Conservation (phyloP, 345 rosid genomes). For the Ceriops decandra region DNA sequence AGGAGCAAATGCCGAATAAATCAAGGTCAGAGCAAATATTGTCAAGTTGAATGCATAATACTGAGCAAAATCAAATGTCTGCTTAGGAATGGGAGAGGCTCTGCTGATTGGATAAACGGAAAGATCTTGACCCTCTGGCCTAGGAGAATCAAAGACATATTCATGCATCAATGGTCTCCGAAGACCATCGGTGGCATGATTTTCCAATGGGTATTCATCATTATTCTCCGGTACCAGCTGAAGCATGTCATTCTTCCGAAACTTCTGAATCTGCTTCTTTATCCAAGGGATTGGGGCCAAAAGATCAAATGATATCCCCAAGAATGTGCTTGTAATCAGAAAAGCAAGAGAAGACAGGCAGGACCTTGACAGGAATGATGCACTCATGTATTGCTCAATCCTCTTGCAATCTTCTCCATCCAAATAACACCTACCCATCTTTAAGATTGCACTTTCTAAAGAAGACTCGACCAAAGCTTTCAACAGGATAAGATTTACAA, state of each 20-base stretch:
- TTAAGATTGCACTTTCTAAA: slow-evolving; percentile 70
- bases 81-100: slow-evolving; percentile 88
- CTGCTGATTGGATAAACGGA: slow-evolving; percentile 76
- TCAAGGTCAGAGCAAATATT: slow-evolving; percentile 85
- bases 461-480: slow-evolving; percentile 91
- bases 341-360: slow-evolving; percentile 95
- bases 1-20: slow-evolving; percentile 88
- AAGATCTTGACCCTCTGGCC: slow-evolving; percentile 65
- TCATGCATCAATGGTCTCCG: slow-evolving; percentile 69
- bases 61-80: slow-evolving; percentile 93
- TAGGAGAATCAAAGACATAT: slow-evolving; percentile 58
- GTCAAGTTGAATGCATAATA: slow-evolving; percentile 94
- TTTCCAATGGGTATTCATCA: slow-evolving; percentile 76
- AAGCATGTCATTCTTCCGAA: slow-evolving; percentile 92
- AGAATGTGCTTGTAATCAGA: slow-evolving; percentile 84
- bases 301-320: slow-evolving; percentile 88
- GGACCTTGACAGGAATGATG: slow-evolving; percentile 83
- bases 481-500: slow-evolving; percentile 84
- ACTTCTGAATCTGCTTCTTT: slow-evolving; percentile 78
- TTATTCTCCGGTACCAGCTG: slow-evolving; percentile 88
- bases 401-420: slow-evolving; percentile 98
- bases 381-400: slow-evolving; percentile 93
- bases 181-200: slow-evolving; percentile 55
- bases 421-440: slow-evolving; percentile 89
- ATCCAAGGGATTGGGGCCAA: slow-evolving; percentile 98